Conservation (phyloP, 2,329 filamentous ascomycete genomes). For the Curvularia sp. region DNA sequence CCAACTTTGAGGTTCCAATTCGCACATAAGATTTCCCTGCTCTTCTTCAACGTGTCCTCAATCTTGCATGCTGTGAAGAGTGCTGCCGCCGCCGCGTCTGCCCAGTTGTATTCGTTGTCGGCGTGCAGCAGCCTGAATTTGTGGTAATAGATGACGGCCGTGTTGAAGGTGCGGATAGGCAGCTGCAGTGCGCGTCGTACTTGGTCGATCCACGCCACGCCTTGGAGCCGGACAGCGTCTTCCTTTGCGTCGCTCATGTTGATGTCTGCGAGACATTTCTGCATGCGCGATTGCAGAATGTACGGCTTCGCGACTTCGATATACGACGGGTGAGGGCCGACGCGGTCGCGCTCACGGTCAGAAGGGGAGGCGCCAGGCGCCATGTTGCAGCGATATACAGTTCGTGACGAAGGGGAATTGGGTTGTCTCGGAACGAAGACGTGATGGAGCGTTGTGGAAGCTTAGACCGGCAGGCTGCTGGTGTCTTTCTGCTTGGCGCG, state of each 20-base stretch:
- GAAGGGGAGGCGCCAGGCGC: constrained; percentile 39
- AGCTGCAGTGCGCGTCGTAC: constrained; percentile 80
- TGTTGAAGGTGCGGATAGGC: constrained; percentile 89
- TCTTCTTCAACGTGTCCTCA: constrained; percentile 98
- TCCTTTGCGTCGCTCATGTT: constrained; percentile 79
- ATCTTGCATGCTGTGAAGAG: constrained; percentile 96
- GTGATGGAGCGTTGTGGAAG: neutral
- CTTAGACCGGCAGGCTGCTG: neutral
- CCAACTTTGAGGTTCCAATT: constrained; percentile 82
- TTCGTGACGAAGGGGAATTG: neutral
- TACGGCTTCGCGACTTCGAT: constrained; percentile 75
- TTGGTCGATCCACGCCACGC: constrained; percentile 86
- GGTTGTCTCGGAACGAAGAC: neutral
- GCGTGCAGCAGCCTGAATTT: constrained; percentile 86
- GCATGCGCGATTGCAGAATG: constrained; percentile 80
- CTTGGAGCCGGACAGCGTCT: constrained; percentile 80
- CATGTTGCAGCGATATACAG: constrained; percentile 25
- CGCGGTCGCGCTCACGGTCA: constrained; percentile 33
- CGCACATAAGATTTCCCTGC: constrained; percentile 87
- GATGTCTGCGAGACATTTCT: constrained; percentile 72
- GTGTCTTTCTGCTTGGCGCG: neutral
- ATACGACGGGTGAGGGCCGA: constrained; percentile 66
- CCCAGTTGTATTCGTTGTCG: constrained; percentile 83
- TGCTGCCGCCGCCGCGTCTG: constrained; percentile 84
- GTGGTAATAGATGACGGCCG: constrained; percentile 91